These are phyloP conservation scores for Suillus cothurnatus DNA, from an alignment of 768 basidiomycete genomes.

Conservation along the genomic window DNA sequence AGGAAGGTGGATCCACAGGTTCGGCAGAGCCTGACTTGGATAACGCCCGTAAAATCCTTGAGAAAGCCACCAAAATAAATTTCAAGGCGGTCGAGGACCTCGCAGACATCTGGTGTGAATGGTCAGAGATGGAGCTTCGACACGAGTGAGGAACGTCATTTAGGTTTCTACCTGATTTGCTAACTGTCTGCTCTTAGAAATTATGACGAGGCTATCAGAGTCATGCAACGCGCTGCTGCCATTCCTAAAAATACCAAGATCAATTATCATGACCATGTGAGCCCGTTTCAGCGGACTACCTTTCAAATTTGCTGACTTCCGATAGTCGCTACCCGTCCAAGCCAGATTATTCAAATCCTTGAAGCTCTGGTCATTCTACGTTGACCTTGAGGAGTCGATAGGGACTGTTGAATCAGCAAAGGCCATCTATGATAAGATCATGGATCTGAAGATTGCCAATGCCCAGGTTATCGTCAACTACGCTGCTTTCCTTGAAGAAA, in stretches of 20 bases:
- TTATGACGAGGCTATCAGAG: constrained; percentile 91
- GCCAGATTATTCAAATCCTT: constrained; percentile 93
- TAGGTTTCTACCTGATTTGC: constrained; percentile 3
- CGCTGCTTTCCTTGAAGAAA: constrained; percentile 95
- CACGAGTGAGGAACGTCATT: constrained; percentile 70
- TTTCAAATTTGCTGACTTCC: constrained; percentile 15
- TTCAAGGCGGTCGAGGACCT: constrained; percentile 97
- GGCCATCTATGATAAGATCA: constrained; percentile 92
- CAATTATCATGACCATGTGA: constrained; percentile 94
- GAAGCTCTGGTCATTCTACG: constrained; percentile 98
- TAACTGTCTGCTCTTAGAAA: constrained; percentile 56
- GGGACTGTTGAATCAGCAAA: constrained; percentile 92
- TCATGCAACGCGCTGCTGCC: constrained; percentile 96
- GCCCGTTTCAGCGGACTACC: constrained; percentile 16
- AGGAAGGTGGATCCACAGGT: constrained; percentile 85
- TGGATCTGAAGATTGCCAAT: constrained; percentile 96
- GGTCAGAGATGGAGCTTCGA: constrained; percentile 97
- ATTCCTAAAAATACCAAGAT: constrained; percentile 89
- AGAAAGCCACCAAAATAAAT: constrained; percentile 89
- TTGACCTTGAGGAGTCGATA: constrained; percentile 96
- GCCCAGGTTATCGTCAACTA: constrained; percentile 98
- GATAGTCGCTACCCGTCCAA: constrained; percentile 81
- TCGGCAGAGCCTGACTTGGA: constrained; percentile 81
- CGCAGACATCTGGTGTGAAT: constrained; percentile 99
- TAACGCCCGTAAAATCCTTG: constrained; percentile 88